A percentile compares a stretch with the other conserved stretches of the same genome.
Evolutionary conservation across 371 early-diverging fungal species (phyloP).

Genomic region (Actinomucor elegans): DNA sequence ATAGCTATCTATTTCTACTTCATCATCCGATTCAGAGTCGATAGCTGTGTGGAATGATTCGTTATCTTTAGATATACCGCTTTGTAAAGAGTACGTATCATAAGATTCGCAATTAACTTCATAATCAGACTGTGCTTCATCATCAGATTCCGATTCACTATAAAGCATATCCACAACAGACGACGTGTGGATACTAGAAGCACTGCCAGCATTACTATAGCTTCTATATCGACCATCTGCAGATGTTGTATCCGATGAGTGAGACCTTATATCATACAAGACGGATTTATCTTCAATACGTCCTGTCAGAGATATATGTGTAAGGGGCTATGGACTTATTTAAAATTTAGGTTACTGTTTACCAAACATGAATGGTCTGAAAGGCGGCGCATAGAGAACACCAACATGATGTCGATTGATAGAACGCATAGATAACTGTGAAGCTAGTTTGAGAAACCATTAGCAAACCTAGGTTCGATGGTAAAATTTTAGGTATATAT

Average conservation of each 20-base stretch:
- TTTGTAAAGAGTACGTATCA: constrained; percentile 21
- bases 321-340: no score
- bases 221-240: constrained; percentile 1
- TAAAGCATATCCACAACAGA: background rate
- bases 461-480: no score
- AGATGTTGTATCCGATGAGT: constrained; percentile 2
- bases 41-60: constrained; percentile 44
- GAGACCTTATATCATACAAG: constrained; percentile 4
- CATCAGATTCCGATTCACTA: constrained; percentile 5
- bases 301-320: no score
- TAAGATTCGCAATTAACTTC: constrained; percentile 2
- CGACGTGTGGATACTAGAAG: constrained; percentile 2
- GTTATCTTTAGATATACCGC: constrained; percentile 28
- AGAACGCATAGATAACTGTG: constrained; percentile 25
- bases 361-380: constrained; percentile 47
- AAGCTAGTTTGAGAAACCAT: no score
- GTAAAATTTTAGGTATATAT: background rate
- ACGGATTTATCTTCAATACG: constrained; percentile 18
- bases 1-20: constrained; percentile 2
- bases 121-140: background rate
- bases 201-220: constrained; percentile 17
- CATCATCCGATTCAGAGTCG: constrained; percentile 15
- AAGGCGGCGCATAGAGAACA: constrained; percentile 61
- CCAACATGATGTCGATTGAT: constrained; percentile 53
- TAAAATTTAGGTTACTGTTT: no score